These are phyloP conservation scores for Quercus gilva DNA, from an alignment of 306 rosid species.

Conservation along the genomic window DNA sequence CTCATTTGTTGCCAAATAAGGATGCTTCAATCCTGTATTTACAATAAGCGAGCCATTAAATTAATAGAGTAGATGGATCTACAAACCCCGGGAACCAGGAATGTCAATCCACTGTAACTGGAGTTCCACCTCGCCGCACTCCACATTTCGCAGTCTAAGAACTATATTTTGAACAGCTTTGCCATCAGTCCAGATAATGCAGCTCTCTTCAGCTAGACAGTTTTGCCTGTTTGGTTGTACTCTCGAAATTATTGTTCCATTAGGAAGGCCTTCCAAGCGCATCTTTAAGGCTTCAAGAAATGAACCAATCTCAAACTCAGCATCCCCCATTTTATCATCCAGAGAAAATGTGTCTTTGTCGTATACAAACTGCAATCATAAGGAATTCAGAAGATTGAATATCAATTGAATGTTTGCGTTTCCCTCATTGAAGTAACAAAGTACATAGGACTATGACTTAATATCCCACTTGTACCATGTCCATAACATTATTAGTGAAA, in stretches of 20 bases:
- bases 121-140: slow-evolving; percentile 71
- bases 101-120: slow-evolving; percentile 74
- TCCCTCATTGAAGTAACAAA: not conserved
- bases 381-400: not conserved
- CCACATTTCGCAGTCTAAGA: slow-evolving; percentile 78
- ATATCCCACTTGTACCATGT: too few relatives aligned
- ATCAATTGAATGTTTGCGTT: not conserved
- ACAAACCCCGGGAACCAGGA: slow-evolving; percentile 55
- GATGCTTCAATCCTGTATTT: not conserved
- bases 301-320: slow-evolving; percentile 56
- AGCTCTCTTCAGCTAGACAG: slow-evolving; percentile 75
- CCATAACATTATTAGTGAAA: not conserved
- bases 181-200: slow-evolving; percentile 48
- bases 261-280: slow-evolving; percentile 34
- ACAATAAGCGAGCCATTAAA: not conserved
- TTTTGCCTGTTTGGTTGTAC: slow-evolving; percentile 54
- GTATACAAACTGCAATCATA: slow-evolving; percentile 56
- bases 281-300: slow-evolving; percentile 47
- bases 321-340: slow-evolving; percentile 91
- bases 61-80: not conserved
- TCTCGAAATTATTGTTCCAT: slow-evolving; percentile 49
- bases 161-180: slow-evolving; percentile 54
- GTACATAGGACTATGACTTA: not conserved
- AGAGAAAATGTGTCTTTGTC: slow-evolving; percentile 63
- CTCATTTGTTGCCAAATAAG: too few relatives aligned